Conservation (phyloP, 176 grass and related monocot species). For the Coix lacrymajobi region DNA sequence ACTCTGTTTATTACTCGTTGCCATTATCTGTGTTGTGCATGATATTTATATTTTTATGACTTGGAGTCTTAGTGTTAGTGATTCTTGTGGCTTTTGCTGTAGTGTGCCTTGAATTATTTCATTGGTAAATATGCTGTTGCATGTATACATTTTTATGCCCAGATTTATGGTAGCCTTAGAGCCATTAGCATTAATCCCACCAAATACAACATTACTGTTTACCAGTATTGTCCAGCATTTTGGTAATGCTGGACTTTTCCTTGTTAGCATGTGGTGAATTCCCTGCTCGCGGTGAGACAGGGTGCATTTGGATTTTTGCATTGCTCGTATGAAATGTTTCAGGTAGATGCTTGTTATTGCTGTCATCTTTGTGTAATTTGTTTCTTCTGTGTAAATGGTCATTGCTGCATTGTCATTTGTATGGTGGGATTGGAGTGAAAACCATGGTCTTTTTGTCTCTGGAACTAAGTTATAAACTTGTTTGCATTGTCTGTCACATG, state of each 20-base stretch:
- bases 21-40: no score
- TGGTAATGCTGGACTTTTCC: background rate
- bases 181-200: accelerated
- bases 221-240: background rate
- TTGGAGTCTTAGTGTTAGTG: background rate
- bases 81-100: background rate
- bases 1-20: background rate
- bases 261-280: background rate
- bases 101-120: background rate
- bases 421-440: background rate
- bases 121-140: background rate
- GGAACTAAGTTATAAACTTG: background rate
- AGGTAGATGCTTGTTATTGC: background rate
- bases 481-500: background rate
- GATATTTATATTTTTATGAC: no score
- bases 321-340: no score
- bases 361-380: background rate
- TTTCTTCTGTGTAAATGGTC: no score
- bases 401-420: background rate
- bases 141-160: background rate
- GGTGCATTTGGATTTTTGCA: background rate
- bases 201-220: background rate
- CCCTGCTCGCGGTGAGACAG: background rate
- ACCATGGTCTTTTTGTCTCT: background rate
- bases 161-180: background rate